phyloP scores from a whole-genome alignment of 1,284 basidiomycete genomes.

The Porogramme epimiltina region DNA sequence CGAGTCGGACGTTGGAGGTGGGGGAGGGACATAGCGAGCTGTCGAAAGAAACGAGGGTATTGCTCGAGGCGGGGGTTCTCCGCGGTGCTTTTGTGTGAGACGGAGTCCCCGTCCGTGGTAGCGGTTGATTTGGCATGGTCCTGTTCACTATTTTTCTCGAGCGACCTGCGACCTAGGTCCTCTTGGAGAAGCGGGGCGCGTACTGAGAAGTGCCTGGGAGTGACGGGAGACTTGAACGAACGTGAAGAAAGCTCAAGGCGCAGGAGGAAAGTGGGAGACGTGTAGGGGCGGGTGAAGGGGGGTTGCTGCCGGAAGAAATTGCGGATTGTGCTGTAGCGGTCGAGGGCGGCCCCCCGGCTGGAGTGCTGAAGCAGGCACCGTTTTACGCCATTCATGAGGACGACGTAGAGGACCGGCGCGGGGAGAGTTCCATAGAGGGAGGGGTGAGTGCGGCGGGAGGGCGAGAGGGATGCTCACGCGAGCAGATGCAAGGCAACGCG shows the following conservation, averaged over 20 bases:
- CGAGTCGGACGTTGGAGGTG: slow-evolving; percentile 82
- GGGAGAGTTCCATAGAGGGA: not conserved
- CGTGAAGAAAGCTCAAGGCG: not conserved
- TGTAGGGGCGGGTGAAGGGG: slow-evolving; percentile 2
- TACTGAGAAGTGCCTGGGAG: slow-evolving; percentile 9
- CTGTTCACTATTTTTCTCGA: not conserved
- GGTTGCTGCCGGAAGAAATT: slow-evolving; percentile 49
- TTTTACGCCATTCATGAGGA: slow-evolving; percentile 15
- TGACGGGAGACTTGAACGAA: slow-evolving; percentile 1
- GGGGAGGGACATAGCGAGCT: slow-evolving; percentile 72
- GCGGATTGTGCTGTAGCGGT: slow-evolving; percentile 53
- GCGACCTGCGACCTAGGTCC: not conserved
- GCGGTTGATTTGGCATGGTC: not conserved
- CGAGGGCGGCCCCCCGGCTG: slow-evolving; percentile 38
- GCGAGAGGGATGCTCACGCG: slow-evolving; percentile 9
- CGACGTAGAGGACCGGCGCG: not conserved
- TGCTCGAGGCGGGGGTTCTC: slow-evolving; percentile 55
- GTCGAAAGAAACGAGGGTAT: slow-evolving; percentile 80
- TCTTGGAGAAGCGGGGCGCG: slow-evolving; percentile 1
- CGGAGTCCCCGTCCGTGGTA: slow-evolving; percentile 2
- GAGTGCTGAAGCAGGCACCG: slow-evolving; percentile 31
- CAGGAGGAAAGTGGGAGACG: not conserved
- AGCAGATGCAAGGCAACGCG: no score
- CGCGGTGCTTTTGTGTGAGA: slow-evolving; percentile 6
- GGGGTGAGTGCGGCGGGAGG: not conserved